Evolutionary conservation across 2,329 filamentous ascomycete genomes (phyloP).

Genomic region (Fonsecaea pedrosoi): DNA sequence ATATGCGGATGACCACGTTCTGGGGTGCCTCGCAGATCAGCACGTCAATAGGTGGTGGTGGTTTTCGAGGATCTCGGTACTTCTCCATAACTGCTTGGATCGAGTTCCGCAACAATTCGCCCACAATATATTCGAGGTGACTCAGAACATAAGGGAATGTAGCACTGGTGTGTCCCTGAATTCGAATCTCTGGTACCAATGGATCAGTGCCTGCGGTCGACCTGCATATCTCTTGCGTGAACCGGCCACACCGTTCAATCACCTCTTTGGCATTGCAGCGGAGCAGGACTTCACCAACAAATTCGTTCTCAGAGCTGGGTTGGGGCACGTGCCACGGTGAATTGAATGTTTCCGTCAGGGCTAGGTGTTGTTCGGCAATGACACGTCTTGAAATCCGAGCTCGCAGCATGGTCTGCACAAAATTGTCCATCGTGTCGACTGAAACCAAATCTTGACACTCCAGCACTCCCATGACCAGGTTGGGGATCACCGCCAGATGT

Average conservation of each 20-base stretch:
- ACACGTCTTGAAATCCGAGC: constrained; percentile 93
- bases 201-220: constrained; percentile 75
- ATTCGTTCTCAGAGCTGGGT: constrained; percentile 76
- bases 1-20: constrained; percentile 95
- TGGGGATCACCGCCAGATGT: constrained; percentile 91
- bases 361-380: constrained; percentile 96
- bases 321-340: constrained; percentile 88
- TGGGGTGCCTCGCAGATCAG: constrained; percentile 92
- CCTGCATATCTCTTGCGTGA: constrained; percentile 75
- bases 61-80: constrained; percentile 56
- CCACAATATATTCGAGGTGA: constrained; percentile 96
- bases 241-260: constrained; percentile 78
- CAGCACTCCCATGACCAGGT: constrained; percentile 90
- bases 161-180: constrained; percentile 84
- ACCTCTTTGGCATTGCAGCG: constrained; percentile 91
- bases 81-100: constrained; percentile 90
- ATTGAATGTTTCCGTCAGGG: constrained; percentile 91
- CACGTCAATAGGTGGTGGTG: constrained; percentile 85
- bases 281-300: constrained; percentile 93
- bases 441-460: constrained; percentile 86
- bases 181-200: constrained; percentile 77
- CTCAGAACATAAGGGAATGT: constrained; percentile 96
- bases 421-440: constrained; percentile 80
- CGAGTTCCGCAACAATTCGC: constrained; percentile 91
- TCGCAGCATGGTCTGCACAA: constrained; percentile 92